Evolutionary conservation across 129 eudicot genomes (phyloP), one percentile per base, ranked within the genome.

Genomic region (Centrapalus pauciflorus): DNA sequence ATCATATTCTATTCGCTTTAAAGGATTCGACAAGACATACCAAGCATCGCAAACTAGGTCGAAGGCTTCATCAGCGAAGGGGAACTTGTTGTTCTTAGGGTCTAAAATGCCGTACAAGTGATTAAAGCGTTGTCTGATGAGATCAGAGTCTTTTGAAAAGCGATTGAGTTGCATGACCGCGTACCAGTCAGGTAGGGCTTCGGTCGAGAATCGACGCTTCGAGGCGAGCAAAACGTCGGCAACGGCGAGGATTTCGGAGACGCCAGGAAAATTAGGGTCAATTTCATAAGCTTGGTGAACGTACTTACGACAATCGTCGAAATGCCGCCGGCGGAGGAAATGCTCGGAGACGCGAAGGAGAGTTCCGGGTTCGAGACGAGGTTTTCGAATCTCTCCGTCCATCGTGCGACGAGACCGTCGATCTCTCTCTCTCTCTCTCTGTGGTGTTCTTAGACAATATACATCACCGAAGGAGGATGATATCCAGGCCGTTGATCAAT

Each of bases 21-120:
- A 11, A 3, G 77, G 67, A 69, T 81, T 50, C 1, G 90, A 79
- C 13, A 90, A 63, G 1, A 77, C 83, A 16, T 51, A 35, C 79
- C 89, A 81, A 5, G 96, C 93, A 1, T 72, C 71, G 20, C 72
- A n/a, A 0, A 80, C 81, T n/a, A 59, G 55, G 12, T 70, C 61
- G 10, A 71, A 64, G 2, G 93, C 93, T 65, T 87, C 81, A 5
- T 59, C 20, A 0, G 97, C 80, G 6, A 79, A 71, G 0, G 88
- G 80, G 41, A 11, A 73, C 1, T 55, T 64, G 63, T 78, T 76
- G 7, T 12, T 16, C 1, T 43, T 33, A 41, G 92, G 92, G 81
- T 66, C 50, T 13, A 90, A 20, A 1, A 82, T 41, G 0, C 24
- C 19, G 29, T 71, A 45, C 34, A 87, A 66, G 12, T 41, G 23